Conservation (phyloP, 257 asterid species). For the Capsicum baccatum region DNA sequence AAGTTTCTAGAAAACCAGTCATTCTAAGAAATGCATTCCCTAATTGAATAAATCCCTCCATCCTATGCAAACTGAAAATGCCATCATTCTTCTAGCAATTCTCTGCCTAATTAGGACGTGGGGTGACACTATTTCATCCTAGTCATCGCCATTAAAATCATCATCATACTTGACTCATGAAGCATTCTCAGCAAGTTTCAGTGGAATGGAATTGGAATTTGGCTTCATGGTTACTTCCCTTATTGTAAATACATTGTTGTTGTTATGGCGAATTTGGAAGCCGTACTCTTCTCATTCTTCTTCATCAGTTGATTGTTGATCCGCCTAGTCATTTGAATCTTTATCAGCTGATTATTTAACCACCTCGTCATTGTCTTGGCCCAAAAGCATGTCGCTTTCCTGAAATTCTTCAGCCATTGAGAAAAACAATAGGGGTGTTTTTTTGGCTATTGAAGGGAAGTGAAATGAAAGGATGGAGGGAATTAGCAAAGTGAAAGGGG, state of each 20-base stretch:
- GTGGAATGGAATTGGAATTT: background rate
- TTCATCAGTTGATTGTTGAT: no score
- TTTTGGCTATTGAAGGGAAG: background rate
- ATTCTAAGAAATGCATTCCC: constrained; percentile 71
- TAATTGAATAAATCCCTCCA: constrained; percentile 75
- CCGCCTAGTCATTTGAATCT: no score
- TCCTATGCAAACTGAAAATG: constrained; percentile 78
- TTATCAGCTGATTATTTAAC: no score
- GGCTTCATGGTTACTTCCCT: constrained; percentile 37
- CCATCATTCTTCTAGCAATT: constrained; percentile 67
- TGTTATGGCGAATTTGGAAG: background rate
- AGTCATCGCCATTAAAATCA: background rate
- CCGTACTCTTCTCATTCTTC: background rate
- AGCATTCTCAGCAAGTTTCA: background rate
- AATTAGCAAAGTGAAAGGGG: background rate
- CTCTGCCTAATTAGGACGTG: constrained; percentile 71
- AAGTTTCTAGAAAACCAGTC: constrained; percentile 80
- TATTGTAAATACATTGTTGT: constrained; percentile 33
- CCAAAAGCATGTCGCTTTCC: no score
- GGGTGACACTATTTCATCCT: constrained; percentile 74
- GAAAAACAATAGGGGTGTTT: no score
- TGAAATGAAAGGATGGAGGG: background rate
- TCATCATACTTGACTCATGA: background rate
- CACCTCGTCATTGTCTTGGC: no score
- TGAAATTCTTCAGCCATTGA: no score